These are phyloP conservation scores for Botrytis fabae DNA, from an alignment of 2,329 filamentous ascomycete species.

Conservation along the genomic window DNA sequence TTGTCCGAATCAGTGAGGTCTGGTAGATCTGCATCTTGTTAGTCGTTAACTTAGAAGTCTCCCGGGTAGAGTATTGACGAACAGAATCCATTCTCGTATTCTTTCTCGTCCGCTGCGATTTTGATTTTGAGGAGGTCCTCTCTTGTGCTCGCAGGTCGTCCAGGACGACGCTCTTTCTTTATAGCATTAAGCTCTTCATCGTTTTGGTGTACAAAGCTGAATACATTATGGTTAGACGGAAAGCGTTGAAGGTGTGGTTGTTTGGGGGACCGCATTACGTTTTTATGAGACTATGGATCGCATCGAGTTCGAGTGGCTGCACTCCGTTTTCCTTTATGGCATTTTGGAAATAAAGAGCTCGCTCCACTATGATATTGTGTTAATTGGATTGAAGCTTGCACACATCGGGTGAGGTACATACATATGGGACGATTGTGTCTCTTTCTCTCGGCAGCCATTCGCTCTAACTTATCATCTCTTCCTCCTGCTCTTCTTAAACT, in stretches of 20 bases:
- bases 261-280: conserved; percentile 51
- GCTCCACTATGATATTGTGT: conserved; percentile 54
- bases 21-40: conserved; percentile 59
- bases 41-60: background rate
- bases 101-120: conserved; percentile 69
- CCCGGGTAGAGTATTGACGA: conserved; percentile 39
- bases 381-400: conserved; percentile 25
- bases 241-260: background rate
- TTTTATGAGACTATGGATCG: conserved; percentile 62
- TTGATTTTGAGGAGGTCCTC: conserved; percentile 77
- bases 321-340: conserved; percentile 54
- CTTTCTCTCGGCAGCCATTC: conserved; percentile 65
- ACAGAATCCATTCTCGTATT: conserved; percentile 84
- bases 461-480: conserved; percentile 79
- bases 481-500: conserved; percentile 76
- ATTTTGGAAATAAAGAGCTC: conserved; percentile 72
- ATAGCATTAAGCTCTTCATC: conserved; percentile 68
- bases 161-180: conserved; percentile 71
- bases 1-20: conserved; percentile 71
- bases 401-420: conserved; percentile 43
- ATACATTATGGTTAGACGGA: background rate
- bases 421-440: conserved; percentile 74
- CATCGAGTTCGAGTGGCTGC: conserved; percentile 53
- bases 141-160: conserved; percentile 72
- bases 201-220: conserved; percentile 64